Evolutionary conservation across 2,329 filamentous ascomycete genomes (phyloP), one percentile per base, ranked within the genome.

Genomic region (Fusarium pilosicola): DNA sequence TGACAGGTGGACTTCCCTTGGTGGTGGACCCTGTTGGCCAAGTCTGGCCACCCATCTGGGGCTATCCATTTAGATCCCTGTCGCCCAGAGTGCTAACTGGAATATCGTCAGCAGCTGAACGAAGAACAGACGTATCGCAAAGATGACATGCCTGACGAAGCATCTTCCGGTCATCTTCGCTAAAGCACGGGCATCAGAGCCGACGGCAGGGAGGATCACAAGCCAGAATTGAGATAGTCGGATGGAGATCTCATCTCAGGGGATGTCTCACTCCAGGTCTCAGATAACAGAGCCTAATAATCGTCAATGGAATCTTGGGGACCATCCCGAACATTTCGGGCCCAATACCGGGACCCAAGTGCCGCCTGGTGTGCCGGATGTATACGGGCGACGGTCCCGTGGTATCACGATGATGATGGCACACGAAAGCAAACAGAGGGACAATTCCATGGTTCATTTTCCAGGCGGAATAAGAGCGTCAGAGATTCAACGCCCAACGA

Each of bases 61-160:
- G 28, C 58, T 59, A 7, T 61, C 71, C 70, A 74, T 71, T 64
- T 60, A 74, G 28, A 74, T 56, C 70, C 70, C 66, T 73, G 70
- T 34, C 44, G 44, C 45, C 48, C 30, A 49, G 52, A 39, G 22
- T 71, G 48, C 56, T 51, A 48, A 52, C 48, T 34, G 36, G 39
- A 59, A 66, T 70, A 49, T 62, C 51, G 70, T 71, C 70, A 73
- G 65, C 65, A 73, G 61, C 65, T 66, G 70, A 66, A 55, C 17
- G 52, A 38, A 28, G 49, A 54, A 62, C 49, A 44, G 46, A 46
- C 42, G 26, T 49, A 30, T 58, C 17, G 22, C 18, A 38, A 38
- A 28, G 42, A 62, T n/a, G 59, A 22, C 32, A 55, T 39, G 22
- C 41, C 39, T 45, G 48, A 58, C 17, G 38, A 45, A 28, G 18